A percentile compares a stretch with the other conserved stretches of the same genome.
Evolutionary conservation across 495 filamentous ascomycete genomes (phyloP).

Genomic region (Daldinia loculata): DNA sequence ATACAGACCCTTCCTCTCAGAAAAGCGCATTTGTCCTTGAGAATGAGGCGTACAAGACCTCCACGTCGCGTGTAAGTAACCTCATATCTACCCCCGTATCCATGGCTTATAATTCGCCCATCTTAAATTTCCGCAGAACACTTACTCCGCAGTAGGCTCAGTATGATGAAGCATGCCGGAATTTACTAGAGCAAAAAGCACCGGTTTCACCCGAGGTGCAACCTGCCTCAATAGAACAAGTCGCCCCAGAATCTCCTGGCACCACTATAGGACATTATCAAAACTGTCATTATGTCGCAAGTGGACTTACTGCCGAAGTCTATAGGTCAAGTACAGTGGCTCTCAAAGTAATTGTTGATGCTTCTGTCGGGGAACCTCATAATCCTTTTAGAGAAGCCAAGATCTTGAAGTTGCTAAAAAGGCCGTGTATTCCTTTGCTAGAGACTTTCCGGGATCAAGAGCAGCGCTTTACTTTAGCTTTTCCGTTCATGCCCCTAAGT

Average conservation of each 20-base stretch:
- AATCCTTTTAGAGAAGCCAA: slow-evolving; percentile 78
- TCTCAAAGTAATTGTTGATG: slow-evolving; percentile 87
- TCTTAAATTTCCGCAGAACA: background rate
- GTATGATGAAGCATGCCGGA: slow-evolving; percentile 54
- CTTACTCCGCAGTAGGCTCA: slow-evolving; percentile 50
- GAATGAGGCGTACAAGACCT: slow-evolving; percentile 55
- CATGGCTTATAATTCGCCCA: background rate
- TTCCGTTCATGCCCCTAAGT: slow-evolving; percentile 81
- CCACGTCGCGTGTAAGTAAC: slow-evolving; percentile 49
- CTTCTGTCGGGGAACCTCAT: slow-evolving; percentile 78
- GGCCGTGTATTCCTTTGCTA: slow-evolving; percentile 68
- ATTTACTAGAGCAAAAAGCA: slow-evolving; percentile 18
- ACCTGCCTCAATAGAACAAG: background rate
- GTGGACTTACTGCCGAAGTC: slow-evolving; percentile 84
- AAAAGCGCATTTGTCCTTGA: slow-evolving; percentile 51
- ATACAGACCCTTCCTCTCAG: slow-evolving; percentile 25
- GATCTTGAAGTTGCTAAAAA: slow-evolving; percentile 65
- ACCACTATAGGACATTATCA: slow-evolving; percentile 74
- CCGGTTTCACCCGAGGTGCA: slow-evolving; percentile 16
- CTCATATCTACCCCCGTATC: background rate
- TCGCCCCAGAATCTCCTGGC: slow-evolving; percentile 45
- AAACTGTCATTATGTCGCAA: slow-evolving; percentile 72
- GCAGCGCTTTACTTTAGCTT: slow-evolving; percentile 76
- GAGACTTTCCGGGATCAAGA: slow-evolving; percentile 76
- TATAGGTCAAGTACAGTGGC: slow-evolving; percentile 71